Conservation (phyloP, 192 early-diverging fungal species). For the Entomortierella parvispora region DNA sequence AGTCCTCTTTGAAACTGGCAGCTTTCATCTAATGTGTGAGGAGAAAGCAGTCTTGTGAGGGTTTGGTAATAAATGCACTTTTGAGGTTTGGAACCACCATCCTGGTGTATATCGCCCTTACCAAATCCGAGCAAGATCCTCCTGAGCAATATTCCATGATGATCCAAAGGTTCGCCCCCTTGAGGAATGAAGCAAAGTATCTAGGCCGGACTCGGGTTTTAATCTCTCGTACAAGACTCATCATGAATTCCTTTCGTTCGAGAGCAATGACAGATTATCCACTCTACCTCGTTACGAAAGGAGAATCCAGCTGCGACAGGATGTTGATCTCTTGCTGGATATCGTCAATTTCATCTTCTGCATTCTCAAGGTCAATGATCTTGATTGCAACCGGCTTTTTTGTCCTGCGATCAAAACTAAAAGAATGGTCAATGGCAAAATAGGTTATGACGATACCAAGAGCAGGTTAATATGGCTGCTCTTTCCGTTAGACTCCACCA, state of each 20-base stretch:
- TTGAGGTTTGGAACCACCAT: no score
- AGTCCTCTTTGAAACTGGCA: constrained; percentile 83
- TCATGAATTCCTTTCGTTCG: neutral
- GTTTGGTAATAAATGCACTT: no score
- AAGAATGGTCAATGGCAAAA: constrained; percentile 57
- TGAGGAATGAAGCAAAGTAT: constrained; percentile 93
- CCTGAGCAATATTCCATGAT: constrained; percentile 99
- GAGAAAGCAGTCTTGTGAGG: neutral
- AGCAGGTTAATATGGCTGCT: neutral
- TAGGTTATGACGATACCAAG: neutral
- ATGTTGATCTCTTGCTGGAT: constrained; percentile 98
- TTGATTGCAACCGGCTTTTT: constrained; percentile 92
- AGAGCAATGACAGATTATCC: neutral
- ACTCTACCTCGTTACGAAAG: constrained; percentile 78
- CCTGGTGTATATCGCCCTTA: constrained; percentile 50
- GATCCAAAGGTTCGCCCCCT: constrained; percentile 93
- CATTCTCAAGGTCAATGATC: constrained; percentile 95
- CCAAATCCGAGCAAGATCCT: constrained; percentile 93
- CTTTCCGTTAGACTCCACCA: neutral
- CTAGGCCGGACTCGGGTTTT: constrained; percentile 20
- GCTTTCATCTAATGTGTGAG: constrained; percentile 78
- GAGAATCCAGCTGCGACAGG: constrained; percentile 91
- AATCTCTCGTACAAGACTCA: neutral
- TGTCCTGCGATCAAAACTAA: constrained; percentile 73
- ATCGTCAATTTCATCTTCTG: constrained; percentile 99